Evolutionary conservation across 2,329 filamentous ascomycete genomes (phyloP).

Genomic region (Calonectria hawksworthii): DNA sequence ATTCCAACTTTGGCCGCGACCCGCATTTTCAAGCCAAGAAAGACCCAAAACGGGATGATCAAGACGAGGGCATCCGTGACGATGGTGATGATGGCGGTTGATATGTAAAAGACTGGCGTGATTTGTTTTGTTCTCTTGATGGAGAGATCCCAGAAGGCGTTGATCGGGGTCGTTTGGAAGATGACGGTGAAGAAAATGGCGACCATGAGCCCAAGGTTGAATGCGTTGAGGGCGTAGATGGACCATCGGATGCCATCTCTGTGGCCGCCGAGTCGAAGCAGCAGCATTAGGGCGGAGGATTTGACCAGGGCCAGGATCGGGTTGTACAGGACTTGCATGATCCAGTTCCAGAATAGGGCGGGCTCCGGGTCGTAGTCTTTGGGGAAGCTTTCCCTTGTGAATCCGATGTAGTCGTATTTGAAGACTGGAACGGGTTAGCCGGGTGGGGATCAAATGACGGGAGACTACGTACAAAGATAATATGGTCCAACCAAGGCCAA

Average conservation of each 20-base stretch:
- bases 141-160: slow-evolving; percentile 49
- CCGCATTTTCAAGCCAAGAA: slow-evolving; percentile 56
- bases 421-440: slow-evolving; percentile 20
- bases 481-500: slow-evolving; percentile 31
- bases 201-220: slow-evolving; percentile 46
- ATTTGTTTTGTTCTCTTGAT: slow-evolving; percentile 14
- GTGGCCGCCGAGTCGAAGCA: slow-evolving; percentile 55
- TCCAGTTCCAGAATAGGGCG: slow-evolving; percentile 40
- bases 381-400: slow-evolving; percentile 24
- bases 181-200: slow-evolving; percentile 54
- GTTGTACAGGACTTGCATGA: slow-evolving; percentile 55
- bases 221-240: slow-evolving; percentile 52
- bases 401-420: slow-evolving; percentile 38
- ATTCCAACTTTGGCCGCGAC: slow-evolving; percentile 54
- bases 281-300: slow-evolving; percentile 60
- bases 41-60: slow-evolving; percentile 56
- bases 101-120: slow-evolving; percentile 48
- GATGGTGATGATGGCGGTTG: slow-evolving; percentile 55
- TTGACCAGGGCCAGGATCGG: slow-evolving; percentile 62
- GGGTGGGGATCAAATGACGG: accelerated
- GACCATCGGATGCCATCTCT: slow-evolving; percentile 39
- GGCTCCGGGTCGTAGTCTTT: slow-evolving; percentile 32
- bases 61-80: slow-evolving; percentile 57
- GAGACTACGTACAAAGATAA: slow-evolving; percentile 32
- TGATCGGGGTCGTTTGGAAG: slow-evolving; percentile 57